Evolutionary conservation across 2,329 filamentous ascomycete genomes (phyloP), one percentile per base, ranked within the genome.

Genomic region (Colletotrichum musae): DNA sequence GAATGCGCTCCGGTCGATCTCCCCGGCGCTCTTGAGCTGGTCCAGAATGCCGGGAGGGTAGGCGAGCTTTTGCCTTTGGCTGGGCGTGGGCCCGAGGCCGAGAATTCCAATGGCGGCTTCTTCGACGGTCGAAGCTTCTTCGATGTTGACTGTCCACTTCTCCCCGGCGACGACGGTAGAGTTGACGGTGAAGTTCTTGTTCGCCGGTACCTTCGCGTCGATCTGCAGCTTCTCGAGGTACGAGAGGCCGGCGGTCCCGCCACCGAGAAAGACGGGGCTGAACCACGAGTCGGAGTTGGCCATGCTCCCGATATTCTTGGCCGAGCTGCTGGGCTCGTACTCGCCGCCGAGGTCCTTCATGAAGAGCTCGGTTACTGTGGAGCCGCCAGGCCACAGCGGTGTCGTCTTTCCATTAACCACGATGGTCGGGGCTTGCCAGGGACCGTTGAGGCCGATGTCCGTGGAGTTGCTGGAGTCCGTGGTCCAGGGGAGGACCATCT

Each of bases 1-100:
- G 50, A 76, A 80, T 2, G 75, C 77, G n/a, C 70, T 74, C 0
- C 76, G 78, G 1, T 73, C 67, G 28, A 74, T 76, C 9, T 59
- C 16, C 24, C 63, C 64, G 2, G 39, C n/a, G 0, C 13, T n/a
- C 16, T 72, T 71, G 56, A 73, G 52, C 74, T 73, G 60, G 64
- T 74, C 26, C 45, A 73, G 47, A 26, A 71, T n/a, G n/a, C n/a
- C n/a, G n/a, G n/a, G n/a, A n/a, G n/a, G n/a, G n/a, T n/a, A n/a
- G n/a, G n/a, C n/a, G n/a, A n/a, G n/a, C n/a, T n/a, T n/a, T n/a
- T n/a, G n/a, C n/a, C n/a, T n/a, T n/a, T n/a, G n/a, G n/a, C n/a
- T n/a, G n/a, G n/a, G n/a, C 6, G 13, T 45, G 6, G 26, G 53
- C 6, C 47, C 65, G 15, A 68, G 52, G 2, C 65, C 65, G 7